Conservation (phyloP, 805 yeast genomes). For the Hemisphaericaspora nanyangensis region DNA sequence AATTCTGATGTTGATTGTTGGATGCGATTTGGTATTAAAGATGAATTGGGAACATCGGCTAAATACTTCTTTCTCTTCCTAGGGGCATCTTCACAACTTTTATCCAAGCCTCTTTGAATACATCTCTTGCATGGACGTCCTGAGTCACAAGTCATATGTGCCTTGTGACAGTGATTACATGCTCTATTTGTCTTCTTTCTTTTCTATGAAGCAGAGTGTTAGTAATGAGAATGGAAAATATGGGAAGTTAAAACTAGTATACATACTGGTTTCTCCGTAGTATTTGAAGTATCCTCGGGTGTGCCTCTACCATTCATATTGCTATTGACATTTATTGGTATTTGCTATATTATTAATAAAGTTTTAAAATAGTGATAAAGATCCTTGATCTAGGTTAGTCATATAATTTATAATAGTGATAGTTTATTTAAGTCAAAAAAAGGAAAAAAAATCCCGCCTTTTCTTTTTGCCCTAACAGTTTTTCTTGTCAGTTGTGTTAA, state of each 20-base stretch:
- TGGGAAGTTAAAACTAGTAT: neutral
- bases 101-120: slow-evolving; percentile 59
- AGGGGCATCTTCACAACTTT: slow-evolving; percentile 84
- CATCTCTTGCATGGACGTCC: slow-evolving; percentile 83
- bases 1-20: neutral
- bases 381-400: no score
- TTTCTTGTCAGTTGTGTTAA: no score
- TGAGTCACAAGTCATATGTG: slow-evolving; percentile 90
- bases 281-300: slow-evolving; percentile 1
- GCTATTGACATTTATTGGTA: neutral
- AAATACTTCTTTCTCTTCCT: slow-evolving; percentile 81
- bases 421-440: no score
- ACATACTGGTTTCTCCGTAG: slow-evolving; percentile 2
- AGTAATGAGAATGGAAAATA: neutral
- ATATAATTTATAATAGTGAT: no score
- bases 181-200: slow-evolving; percentile 77
- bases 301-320: neutral
- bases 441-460: neutral
- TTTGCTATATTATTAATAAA: no score
- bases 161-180: slow-evolving; percentile 84
- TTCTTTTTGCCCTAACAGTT: no score
- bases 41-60: slow-evolving; percentile 48
- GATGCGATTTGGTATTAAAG: slow-evolving; percentile 8
- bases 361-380: no score
- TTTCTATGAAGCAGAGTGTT: slow-evolving; percentile 17